Percentiles rank a stretch among this genome's conserved stretches.
Evolutionary conservation across 2,329 filamentous ascomycete species (phyloP).

Genomic region (Dothistroma septosporum): DNA sequence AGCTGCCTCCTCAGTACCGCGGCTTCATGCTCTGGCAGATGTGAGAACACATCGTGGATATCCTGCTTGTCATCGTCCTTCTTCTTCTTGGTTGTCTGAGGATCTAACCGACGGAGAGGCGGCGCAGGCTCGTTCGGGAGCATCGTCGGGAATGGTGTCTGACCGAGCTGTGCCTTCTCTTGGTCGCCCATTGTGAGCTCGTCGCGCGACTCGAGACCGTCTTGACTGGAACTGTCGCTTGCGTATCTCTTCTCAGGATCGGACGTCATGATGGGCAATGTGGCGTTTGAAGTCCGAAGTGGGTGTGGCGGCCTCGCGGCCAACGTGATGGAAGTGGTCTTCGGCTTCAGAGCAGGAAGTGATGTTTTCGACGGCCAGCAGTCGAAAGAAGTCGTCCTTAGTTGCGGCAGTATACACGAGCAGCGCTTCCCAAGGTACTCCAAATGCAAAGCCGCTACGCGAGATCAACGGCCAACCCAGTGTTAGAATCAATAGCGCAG

Average conservation of each 20-base stretch:
- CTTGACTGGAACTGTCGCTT: conserved; percentile 20
- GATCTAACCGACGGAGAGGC: conserved; percentile 27
- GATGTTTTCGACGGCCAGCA: neutral
- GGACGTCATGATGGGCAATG: conserved; percentile 4
- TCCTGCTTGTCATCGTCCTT: conserved; percentile 21
- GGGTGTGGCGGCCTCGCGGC: conserved; percentile 11
- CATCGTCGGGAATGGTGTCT: conserved; percentile 30
- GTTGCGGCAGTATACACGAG: neutral
- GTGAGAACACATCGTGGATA: conserved; percentile 33
- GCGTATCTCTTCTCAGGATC: conserved; percentile 6
- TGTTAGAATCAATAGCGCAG: neutral
- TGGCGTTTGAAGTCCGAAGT: conserved; percentile 1
- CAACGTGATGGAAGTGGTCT: neutral
- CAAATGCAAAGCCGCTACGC: neutral
- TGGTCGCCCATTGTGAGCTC: conserved; percentile 26
- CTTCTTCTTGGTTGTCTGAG: conserved; percentile 17
- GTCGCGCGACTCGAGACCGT: conserved; percentile 17
- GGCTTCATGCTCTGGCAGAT: conserved; percentile 38
- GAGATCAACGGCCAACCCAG: neutral
- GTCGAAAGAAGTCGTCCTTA: neutral
- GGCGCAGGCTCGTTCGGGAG: conserved; percentile 27
- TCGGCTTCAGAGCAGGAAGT: neutral
- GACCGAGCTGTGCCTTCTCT: conserved; percentile 30
- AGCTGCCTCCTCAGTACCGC: conserved; percentile 38
- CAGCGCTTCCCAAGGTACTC: neutral